A percentile compares a stretch with the other conserved stretches of the same genome.
phyloP scores from a whole-genome alignment of 2,329 filamentous ascomycete genomes.

The Fusarium sp. region DNA sequence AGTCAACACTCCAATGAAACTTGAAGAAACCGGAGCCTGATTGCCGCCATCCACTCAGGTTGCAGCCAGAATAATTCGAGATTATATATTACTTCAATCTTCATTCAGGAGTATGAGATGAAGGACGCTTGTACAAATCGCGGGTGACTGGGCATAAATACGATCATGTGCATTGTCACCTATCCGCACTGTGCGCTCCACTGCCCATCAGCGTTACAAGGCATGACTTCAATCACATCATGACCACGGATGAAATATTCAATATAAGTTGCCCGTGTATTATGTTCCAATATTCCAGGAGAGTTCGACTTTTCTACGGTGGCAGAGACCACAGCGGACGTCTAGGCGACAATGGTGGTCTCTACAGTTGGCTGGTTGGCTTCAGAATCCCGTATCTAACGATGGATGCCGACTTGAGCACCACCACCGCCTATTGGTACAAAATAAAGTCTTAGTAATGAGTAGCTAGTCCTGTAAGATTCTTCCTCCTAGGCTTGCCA shows the following conservation, averaged over 20 bases:
- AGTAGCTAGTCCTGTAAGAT: not conserved
- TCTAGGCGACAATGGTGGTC: not conserved
- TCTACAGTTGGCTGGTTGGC: too few species aligned
- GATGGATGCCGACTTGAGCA: not conserved
- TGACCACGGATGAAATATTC: not conserved
- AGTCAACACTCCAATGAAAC: not conserved
- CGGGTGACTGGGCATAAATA: not conserved
- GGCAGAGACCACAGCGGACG: not conserved
- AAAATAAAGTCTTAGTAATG: not conserved
- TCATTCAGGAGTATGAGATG: not conserved
- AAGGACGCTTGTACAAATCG: not conserved
- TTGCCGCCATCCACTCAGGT: constrained; percentile 70
- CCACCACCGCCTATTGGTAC: not conserved
- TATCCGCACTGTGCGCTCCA: not conserved
- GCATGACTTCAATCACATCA: not conserved
- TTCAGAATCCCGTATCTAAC: too few species aligned
- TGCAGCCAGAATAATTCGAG: constrained; percentile 43
- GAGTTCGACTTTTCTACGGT: not conserved
- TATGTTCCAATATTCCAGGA: not conserved
- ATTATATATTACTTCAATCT: not conserved
- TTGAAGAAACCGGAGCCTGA: not conserved
- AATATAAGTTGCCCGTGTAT: not conserved
- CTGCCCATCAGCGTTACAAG: not conserved
- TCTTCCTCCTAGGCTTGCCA: not conserved
- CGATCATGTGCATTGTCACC: too few species aligned